Percentiles rank a stretch among this genome's conserved stretches.
Conservation (phyloP, 345 rosid genomes). For the Crucihimalaya himalaica region DNA sequence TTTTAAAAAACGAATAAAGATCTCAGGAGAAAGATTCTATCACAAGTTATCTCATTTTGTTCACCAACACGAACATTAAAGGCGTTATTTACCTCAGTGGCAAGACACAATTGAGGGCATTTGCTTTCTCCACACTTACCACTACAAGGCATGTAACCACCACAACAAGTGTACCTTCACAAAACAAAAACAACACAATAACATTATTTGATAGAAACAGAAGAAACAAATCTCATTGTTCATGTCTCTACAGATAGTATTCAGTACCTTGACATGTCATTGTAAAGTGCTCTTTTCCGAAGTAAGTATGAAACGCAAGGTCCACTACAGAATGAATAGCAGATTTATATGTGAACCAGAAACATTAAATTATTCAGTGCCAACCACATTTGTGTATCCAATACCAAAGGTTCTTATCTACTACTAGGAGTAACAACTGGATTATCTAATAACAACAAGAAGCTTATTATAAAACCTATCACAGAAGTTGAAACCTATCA, state of each 20-base stretch:
- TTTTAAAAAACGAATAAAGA: not conserved
- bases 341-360: constrained; percentile 15
- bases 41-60: not conserved
- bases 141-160: constrained; percentile 95
- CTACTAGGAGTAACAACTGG: not conserved
- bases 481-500: too few relatives aligned
- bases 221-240: not conserved
- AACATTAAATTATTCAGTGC: constrained; percentile 8
- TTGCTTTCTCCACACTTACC: constrained; percentile 71
- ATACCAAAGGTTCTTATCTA: not conserved
- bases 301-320: constrained; percentile 71
- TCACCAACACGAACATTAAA: not conserved
- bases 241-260: not conserved
- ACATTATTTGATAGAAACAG: constrained; percentile 9
- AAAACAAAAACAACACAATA: constrained; percentile 22
- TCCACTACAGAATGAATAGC: constrained; percentile 42
- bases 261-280: constrained; percentile 83
- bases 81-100: constrained; percentile 57
- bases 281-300: constrained; percentile 67
- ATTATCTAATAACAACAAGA: not conserved
- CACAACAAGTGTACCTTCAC: constrained; percentile 86
- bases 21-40: not conserved
- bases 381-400: not conserved
- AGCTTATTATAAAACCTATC: too few relatives aligned
- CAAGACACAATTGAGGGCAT: constrained; percentile 77